Evolutionary conservation across 1,139 yeast species (phyloP).

Genomic region (Diutina scorzettiae): DNA sequence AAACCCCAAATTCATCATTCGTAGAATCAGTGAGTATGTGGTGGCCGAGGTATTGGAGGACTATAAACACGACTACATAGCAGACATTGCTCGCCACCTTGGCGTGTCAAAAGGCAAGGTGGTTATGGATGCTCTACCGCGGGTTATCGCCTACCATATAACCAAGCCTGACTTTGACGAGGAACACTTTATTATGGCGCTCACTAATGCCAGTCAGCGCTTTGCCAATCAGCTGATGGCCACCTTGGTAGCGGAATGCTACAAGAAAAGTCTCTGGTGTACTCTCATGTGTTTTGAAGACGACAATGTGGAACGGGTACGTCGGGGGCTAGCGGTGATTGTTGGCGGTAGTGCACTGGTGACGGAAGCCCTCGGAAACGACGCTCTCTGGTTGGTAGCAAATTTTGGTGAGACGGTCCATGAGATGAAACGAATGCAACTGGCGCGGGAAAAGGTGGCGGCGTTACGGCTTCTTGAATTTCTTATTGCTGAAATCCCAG

Average conservation of each 20-base stretch:
- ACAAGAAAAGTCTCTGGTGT: background rate
- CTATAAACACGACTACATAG: background rate
- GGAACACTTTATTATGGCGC: background rate
- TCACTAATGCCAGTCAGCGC: background rate
- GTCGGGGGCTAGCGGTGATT: background rate
- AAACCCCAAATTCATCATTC: background rate
- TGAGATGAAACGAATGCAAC: background rate
- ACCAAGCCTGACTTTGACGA: background rate
- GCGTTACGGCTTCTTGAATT: slow-evolving; percentile 17
- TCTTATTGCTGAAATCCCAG: slow-evolving; percentile 18
- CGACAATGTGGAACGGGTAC: background rate
- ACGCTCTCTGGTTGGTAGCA: background rate
- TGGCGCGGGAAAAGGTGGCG: background rate
- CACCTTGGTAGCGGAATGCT: background rate
- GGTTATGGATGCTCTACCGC: background rate
- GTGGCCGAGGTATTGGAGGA: slow-evolving; percentile 1
- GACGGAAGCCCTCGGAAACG: background rate
- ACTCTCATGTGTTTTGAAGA: background rate
- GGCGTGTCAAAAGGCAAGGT: background rate
- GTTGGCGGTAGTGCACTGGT: background rate
- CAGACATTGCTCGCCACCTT: background rate
- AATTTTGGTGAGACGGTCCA: background rate
- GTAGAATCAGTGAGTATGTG: background rate
- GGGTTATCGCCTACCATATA: background rate
- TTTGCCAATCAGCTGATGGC: background rate